Conservation (phyloP, 306 rosid genomes). For the Dryas alaskensis region DNA sequence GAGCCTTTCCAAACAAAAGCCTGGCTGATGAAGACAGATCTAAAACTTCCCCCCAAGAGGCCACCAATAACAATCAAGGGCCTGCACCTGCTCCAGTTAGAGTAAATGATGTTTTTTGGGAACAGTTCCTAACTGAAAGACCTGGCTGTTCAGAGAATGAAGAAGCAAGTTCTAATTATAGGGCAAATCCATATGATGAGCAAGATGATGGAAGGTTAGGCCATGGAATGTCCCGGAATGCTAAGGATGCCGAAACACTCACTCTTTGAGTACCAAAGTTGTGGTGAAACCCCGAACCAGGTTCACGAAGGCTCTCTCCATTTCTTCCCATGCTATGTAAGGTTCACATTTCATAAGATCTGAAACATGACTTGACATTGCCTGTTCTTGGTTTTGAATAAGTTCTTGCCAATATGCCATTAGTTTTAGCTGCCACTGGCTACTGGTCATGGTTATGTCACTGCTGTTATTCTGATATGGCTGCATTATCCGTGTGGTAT, state of each 20-base stretch:
- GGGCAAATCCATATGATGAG: slow-evolving; percentile 53
- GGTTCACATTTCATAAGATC: slow-evolving; percentile 3
- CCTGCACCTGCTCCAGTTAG: slow-evolving; percentile 56
- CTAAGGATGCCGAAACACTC: slow-evolving; percentile 52
- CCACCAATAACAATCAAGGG: slow-evolving; percentile 45
- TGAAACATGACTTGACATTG: background rate
- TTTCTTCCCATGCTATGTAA: slow-evolving; percentile 5
- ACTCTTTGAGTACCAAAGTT: slow-evolving; percentile 39
- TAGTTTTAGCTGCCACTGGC: background rate
- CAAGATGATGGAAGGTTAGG: slow-evolving; percentile 56
- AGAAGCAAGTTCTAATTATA: slow-evolving; percentile 82
- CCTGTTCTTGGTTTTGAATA: slow-evolving; percentile 20
- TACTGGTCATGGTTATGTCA: background rate
- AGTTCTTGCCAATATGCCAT: slow-evolving; percentile 17
- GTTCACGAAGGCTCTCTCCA: background rate
- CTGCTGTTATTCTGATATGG: background rate
- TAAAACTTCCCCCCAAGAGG: slow-evolving; percentile 42
- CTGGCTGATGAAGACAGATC: slow-evolving; percentile 35
- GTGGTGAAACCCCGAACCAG: background rate
- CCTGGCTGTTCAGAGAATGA: slow-evolving; percentile 92
- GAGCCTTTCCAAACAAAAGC: slow-evolving; percentile 37
- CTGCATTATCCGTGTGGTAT: background rate
- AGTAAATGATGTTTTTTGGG: slow-evolving; percentile 93
- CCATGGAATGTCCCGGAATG: slow-evolving; percentile 55
- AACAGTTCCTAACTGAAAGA: slow-evolving; percentile 95